Base-by-base conservation (phyloP, 345 rosid genomes). In the Moricandia arvensis region DNA sequence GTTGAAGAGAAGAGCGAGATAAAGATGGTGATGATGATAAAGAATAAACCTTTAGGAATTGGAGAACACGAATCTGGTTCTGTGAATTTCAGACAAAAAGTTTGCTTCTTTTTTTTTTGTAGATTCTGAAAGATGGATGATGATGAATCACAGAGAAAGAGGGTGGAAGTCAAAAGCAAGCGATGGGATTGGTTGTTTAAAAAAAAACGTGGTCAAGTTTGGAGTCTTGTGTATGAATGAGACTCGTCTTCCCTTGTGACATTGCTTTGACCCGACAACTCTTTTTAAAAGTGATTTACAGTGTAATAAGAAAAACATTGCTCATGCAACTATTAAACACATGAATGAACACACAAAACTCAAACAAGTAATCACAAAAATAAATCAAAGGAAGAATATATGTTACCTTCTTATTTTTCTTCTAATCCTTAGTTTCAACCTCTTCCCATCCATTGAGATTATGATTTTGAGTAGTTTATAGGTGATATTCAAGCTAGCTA, bases 171-270 rank as follows among this genome's bases (percentile, higher is more conserved):
- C 55, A 45, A 70, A 64, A 57, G 66, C 54, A 64, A 70, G 43
- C 24, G 76, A 64, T 64, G 62, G n/a, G 45, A 61, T 61, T 61
- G 65, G 65, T 33, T 60, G 13, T 31, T 33, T 33, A 33, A 35
- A 8, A 33, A 35, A 8, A 69, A 58, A 58, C 16, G 41, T 68
- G 69, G 69, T 7, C 27, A 61, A 4, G 15, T 53, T 75, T 68
- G 74, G 69, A 75, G 34, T 51, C 34, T 68, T 34, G 57, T 68
- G 53, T 67, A 1, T 24, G 30, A 30, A 47, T 45, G 37, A 30
- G 73, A 68, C 79, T 68, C 26, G n/a, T 68, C 62, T 27, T 60
- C 74, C 43, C 79, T 61, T 69, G 47, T 75, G 79, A 57, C 47
- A 49, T 18, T 55, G 15, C 60, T 43, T 7, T 55, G 31, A 55